Percentiles rank a stretch among this genome's conserved stretches.
These are phyloP conservation scores for Bipolaris bicolor DNA, from an alignment of 2,329 filamentous ascomycete genomes.

Conservation along the genomic window DNA sequence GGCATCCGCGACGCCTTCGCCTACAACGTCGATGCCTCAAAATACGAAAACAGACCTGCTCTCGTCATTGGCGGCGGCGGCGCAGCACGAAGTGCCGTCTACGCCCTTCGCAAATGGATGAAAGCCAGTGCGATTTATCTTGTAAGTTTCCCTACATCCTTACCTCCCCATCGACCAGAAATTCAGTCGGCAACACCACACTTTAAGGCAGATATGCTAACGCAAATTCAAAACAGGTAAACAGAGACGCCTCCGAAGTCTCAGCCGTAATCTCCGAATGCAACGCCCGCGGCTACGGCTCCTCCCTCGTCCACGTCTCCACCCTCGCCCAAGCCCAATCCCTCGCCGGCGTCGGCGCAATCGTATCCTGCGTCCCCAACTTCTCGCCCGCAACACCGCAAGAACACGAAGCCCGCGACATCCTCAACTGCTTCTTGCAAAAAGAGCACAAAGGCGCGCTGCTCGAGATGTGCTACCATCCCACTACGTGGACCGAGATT, in stretches of 20 bases:
- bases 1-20: constrained; percentile 76
- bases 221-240: constrained; percentile 52
- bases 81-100: constrained; percentile 77
- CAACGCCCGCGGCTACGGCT: constrained; percentile 63
- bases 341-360: constrained; percentile 67
- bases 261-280: constrained; percentile 71
- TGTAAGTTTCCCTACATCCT: constrained; percentile 34
- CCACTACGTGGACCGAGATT: constrained; percentile 67
- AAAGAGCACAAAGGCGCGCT: constrained; percentile 68
- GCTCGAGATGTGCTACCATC: constrained; percentile 86
- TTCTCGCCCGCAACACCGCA: constrained; percentile 69
- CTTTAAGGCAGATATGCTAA: no score
- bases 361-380: constrained; percentile 78
- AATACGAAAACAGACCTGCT: constrained; percentile 66
- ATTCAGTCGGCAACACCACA: no score
- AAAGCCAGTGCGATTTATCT: constrained; percentile 73
- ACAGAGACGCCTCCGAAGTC: constrained; percentile 72
- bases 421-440: constrained; percentile 59
- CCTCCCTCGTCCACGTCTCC: constrained; percentile 65
- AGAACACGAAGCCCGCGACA: constrained; percentile 65
- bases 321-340: constrained; percentile 64
- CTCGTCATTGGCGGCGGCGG: constrained; percentile 80
- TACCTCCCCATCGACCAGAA: no score
- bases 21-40: constrained; percentile 53
- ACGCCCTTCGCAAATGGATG: constrained; percentile 74